Evolutionary conservation across 1,284 basidiomycete genomes (phyloP).

Genomic region (Veloboletus limbatus): DNA sequence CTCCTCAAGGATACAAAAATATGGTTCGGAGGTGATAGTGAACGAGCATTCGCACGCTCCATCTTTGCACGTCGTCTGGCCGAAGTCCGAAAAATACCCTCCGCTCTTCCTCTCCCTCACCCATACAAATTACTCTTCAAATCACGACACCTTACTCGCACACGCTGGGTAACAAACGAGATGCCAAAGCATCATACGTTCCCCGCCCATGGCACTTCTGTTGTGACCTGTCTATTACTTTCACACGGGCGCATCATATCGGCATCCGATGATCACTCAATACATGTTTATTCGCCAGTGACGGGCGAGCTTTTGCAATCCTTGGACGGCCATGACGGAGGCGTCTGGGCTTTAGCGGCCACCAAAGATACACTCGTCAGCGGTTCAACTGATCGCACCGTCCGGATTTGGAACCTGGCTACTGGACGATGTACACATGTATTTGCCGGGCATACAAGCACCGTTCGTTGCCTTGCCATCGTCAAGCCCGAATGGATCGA

Average conservation of each 20-base stretch:
- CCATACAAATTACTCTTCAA: constrained; percentile 88
- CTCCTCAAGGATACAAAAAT: constrained; percentile 74
- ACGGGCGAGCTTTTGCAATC: constrained; percentile 74
- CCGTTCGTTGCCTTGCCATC: constrained; percentile 87
- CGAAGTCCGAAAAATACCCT: constrained; percentile 40
- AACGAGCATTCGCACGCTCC: constrained; percentile 65
- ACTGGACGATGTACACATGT: constrained; percentile 82
- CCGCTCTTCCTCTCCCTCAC: constrained; percentile 63
- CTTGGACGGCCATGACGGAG: constrained; percentile 88
- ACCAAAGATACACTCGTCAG: constrained; percentile 86
- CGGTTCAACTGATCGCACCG: constrained; percentile 91
- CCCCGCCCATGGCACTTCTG: constrained; percentile 82
- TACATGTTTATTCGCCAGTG: constrained; percentile 84
- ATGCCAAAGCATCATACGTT: constrained; percentile 77
- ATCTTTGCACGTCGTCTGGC: constrained; percentile 57
- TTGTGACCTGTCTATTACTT: constrained; percentile 93
- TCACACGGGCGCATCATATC: constrained; percentile 92
- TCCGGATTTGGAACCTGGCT: constrained; percentile 88
- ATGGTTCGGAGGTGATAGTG: constrained; percentile 81
- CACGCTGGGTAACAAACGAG: constrained; percentile 74
- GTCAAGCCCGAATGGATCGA: constrained; percentile 84
- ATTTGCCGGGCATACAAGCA: constrained; percentile 92
- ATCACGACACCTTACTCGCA: constrained; percentile 74
- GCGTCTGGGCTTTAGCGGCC: constrained; percentile 91
- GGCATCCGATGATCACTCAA: constrained; percentile 91